These are phyloP conservation scores for Chiua sp. DNA, from an alignment of 1,284 basidiomycete species.

Conservation along the genomic window DNA sequence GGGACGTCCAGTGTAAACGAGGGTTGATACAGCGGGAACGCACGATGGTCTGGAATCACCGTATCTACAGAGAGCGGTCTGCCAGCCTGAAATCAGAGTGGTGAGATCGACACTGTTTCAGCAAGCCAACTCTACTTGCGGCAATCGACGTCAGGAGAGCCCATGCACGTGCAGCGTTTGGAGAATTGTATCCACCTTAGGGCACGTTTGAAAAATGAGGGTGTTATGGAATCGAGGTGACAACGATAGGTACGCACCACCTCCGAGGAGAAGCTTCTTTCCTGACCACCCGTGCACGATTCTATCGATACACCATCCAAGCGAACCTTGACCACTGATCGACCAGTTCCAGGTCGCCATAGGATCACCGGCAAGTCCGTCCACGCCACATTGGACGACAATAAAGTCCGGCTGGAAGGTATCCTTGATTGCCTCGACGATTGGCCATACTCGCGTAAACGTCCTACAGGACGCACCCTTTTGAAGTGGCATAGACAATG, in stretches of 20 bases:
- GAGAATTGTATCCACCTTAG: slow-evolving; percentile 79
- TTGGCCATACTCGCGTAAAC: slow-evolving; percentile 65
- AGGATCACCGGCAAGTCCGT: slow-evolving; percentile 86
- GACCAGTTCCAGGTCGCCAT: slow-evolving; percentile 82
- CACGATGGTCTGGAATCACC: slow-evolving; percentile 73
- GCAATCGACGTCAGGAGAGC: slow-evolving; percentile 78
- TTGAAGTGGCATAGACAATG: slow-evolving; percentile 75
- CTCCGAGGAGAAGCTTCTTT: slow-evolving; percentile 69
- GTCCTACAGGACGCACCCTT: slow-evolving; percentile 69
- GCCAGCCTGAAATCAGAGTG: slow-evolving; percentile 46
- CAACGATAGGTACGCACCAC: slow-evolving; percentile 48
- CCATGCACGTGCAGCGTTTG: slow-evolving; percentile 88
- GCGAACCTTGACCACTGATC: slow-evolving; percentile 63
- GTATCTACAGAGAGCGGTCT: slow-evolving; percentile 59
- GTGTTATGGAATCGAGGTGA: not conserved
- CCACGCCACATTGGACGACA: slow-evolving; percentile 86
- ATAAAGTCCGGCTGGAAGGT: slow-evolving; percentile 80
- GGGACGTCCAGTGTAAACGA: slow-evolving; percentile 83
- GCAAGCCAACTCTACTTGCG: slow-evolving; percentile 41
- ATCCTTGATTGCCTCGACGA: slow-evolving; percentile 63
- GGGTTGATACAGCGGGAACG: slow-evolving; percentile 75
- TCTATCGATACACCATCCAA: slow-evolving; percentile 71
- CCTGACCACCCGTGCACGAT: slow-evolving; percentile 64
- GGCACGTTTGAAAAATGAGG: slow-evolving; percentile 1
- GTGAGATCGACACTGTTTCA: not conserved